Evolutionary conservation across 306 rosid genomes (phyloP).

Genomic region (Sophora flavescens): DNA sequence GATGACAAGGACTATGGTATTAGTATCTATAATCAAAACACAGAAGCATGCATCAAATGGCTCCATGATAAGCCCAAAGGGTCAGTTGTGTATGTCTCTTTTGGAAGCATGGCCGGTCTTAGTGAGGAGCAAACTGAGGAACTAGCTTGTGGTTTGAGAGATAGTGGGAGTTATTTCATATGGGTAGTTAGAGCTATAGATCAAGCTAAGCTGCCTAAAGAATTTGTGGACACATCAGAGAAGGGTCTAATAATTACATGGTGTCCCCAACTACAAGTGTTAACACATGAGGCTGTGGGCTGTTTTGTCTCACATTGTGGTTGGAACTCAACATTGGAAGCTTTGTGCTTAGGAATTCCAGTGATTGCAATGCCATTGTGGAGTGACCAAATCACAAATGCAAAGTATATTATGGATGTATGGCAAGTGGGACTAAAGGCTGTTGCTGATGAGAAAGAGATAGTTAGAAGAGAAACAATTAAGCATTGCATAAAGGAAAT

Average conservation of each 20-base stretch:
- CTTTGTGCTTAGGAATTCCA: conserved; percentile 45
- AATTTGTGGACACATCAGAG: conserved; percentile 3
- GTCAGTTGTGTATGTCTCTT: conserved; percentile 44
- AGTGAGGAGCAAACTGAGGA: conserved; percentile 42
- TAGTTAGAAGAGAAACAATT: conserved; percentile 27
- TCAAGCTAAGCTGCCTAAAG: conserved; percentile 16
- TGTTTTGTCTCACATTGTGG: conserved; percentile 48
- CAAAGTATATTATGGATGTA: conserved; percentile 26
- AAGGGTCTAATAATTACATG: conserved; percentile 37
- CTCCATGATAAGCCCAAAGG: conserved; percentile 40
- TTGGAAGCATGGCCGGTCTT: conserved; percentile 36
- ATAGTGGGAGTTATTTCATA: conserved; percentile 30
- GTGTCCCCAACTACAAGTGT: conserved; percentile 43
- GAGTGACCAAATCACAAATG: conserved; percentile 41
- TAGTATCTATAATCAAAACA: conserved; percentile 36
- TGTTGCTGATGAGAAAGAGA: conserved; percentile 38
- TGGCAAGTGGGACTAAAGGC: conserved; percentile 41
- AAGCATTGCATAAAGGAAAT: conserved; percentile 36
- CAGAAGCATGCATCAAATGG: conserved; percentile 48
- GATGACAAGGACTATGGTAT: conserved; percentile 46
- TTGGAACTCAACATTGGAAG: conserved; percentile 44
- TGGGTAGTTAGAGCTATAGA: conserved; percentile 45
- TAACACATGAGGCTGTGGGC: conserved; percentile 43
- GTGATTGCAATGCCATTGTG: conserved; percentile 45
- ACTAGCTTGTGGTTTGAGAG: conserved; percentile 33